Base-by-base conservation (phyloP, 2,329 filamentous ascomycete genomes). In the Arthrobotrys megalospora region DNA sequence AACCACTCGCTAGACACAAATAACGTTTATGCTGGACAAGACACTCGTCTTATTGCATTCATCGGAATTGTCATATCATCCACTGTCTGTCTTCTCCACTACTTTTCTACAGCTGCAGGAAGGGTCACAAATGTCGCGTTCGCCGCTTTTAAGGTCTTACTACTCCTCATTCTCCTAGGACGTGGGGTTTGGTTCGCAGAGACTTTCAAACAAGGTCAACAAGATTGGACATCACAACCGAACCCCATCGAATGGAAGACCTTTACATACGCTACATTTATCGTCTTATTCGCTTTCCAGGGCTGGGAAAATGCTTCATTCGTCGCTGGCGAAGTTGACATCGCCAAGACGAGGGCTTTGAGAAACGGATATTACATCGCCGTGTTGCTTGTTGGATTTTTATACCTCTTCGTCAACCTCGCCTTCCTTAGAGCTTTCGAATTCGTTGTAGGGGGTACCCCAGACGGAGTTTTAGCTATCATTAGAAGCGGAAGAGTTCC, bases 241-340 rank as follows among this genome's bases (percentile, higher is more conserved):
- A 21, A 64, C 1, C 62, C 73, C 0, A 75, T 76, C 3, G 52
- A 79, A 3, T 82, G 82, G 12, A 81, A 82, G 36, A 58, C 63
- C 6, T 84, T 83, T 72, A 81, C 83, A 6, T 81, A 83, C 47
- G 84, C 82, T 6, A 80, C 83, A 32, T 81, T 83, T 53, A 82
- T 84, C 52, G 83, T 85, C 6, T 79, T 85, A 12, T 85, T 84
- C 70, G 80, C 84, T 6, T 85, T 84, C 66, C 83, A 83, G 45
- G 84, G 84, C 2, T 85, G 84, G 84, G 84, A 85, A 78, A 85
- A 85, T 67, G 84, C 84, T 24, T 85, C 85, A 21, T 85, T 85
- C 79, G 84, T 85, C 34, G 69, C 84, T 45, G 83, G 82, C 0
- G 83, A 85, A 34, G 63, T 75, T 3, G 62, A 67, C n/a, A n/a